Conservation (phyloP, 805 yeast species). For the Nakazawaea siamensis region DNA sequence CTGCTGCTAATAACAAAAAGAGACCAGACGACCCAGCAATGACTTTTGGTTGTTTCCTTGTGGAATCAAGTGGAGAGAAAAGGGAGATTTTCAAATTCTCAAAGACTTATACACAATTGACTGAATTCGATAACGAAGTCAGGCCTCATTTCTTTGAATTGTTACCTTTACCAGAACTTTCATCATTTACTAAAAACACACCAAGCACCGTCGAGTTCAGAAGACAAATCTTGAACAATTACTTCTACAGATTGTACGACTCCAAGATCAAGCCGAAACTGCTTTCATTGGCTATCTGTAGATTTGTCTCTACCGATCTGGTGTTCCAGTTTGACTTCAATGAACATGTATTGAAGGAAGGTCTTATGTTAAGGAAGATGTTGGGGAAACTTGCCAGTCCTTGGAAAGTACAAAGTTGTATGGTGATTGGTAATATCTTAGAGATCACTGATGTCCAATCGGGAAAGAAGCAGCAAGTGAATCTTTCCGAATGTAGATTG, state of each 20-base stretch:
- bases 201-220: conserved; percentile 64
- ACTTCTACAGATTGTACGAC: conserved; percentile 46
- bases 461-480: conserved; percentile 34
- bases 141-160: conserved; percentile 47
- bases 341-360: conserved; percentile 11
- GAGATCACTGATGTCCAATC: conserved; percentile 1
- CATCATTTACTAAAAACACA: conserved; percentile 44
- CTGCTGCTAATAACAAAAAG: conserved; percentile 1
- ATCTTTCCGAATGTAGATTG: conserved; percentile 32
- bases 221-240: conserved; percentile 44
- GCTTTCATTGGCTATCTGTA: conserved; percentile 46
- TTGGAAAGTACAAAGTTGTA: conserved; percentile 10
- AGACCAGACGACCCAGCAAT: conserved; percentile 51
- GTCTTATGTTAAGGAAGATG: conserved; percentile 9
- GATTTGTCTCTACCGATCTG: conserved; percentile 60
- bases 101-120: conserved; percentile 54
- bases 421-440: conserved; percentile 5
- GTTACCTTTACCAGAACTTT: conserved; percentile 58
- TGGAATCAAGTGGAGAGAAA: conserved; percentile 32
- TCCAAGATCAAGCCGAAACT: conserved; percentile 51
- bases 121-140: conserved; percentile 51
- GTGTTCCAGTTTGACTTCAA: conserved; percentile 21
- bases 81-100: conserved; percentile 71
- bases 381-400: conserved; percentile 8
- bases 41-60: conserved; percentile 41